Base-by-base conservation (phyloP, 768 basidiomycete species). In the Hericium rajendrae region DNA sequence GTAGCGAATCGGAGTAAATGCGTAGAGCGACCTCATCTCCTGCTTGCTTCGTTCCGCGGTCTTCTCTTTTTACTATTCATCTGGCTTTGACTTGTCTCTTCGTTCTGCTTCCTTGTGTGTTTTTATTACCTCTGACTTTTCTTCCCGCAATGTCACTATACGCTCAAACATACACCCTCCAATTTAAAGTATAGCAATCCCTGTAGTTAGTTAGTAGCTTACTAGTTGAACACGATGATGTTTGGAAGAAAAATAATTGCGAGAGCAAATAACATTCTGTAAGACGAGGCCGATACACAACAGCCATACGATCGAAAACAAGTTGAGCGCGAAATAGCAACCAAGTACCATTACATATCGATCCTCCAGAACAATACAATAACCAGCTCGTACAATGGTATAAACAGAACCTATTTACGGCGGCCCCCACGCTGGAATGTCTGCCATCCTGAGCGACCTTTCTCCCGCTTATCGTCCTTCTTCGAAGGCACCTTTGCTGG, bases 1-100 rank as follows among this genome's bases (percentile, higher is more conserved):
- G 82, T 62, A 90, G 86, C 66, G 88, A 91, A 64, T 89, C 88
- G 22, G 88, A 91, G 69, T 91, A 75, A 83, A 32, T n/a, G 41
- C 57, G 12, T 9, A 12, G 38, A 41, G 37, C 8, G 24, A 4
- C 38, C 6, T 22, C 63, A 54, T 38, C 18, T 46, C 16, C 13
- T 54, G 52, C 15, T 24, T 51, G 6, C 54, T 18, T 50, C n/a
- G 37, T 26, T 10, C 22, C 38, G 6, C 38, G 39, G 41, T 20
- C 38, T 40, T 49, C 55, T 51, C 64, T 63, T 53, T 18, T 24
- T 9, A 22, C 26, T 51, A 28, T 26, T 22, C 24, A 11, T 26
- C 16, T 16, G 49, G 10, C 26, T 46, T 20, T n/a, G 15, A n/a
- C 41, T 15, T 15, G 43, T 46, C 13, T 46, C 41, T 15, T 6